phyloP scores from a whole-genome alignment of 768 basidiomycete genomes.

The Phylloporus sp. region DNA sequence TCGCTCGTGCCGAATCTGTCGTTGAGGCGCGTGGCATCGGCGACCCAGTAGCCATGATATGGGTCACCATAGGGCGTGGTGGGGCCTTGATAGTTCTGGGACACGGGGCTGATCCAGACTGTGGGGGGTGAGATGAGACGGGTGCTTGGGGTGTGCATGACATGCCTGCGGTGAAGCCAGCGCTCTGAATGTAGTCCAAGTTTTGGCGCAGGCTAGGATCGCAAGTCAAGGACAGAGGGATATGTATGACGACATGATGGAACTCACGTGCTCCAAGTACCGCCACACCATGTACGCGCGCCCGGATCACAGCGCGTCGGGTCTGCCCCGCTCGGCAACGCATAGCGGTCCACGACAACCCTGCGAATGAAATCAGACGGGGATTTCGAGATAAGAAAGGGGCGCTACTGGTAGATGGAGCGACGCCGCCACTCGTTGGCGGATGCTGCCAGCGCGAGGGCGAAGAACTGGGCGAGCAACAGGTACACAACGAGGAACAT shows the following conservation, averaged over 20 bases:
- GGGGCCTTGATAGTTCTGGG: slow-evolving; percentile 71
- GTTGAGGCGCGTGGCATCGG: slow-evolving; percentile 65
- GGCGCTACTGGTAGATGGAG: slow-evolving; percentile 13
- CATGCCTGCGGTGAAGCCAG: slow-evolving; percentile 74
- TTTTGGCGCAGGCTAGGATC: slow-evolving; percentile 52
- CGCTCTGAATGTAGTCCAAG: slow-evolving; percentile 80
- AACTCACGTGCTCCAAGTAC: slow-evolving; percentile 14
- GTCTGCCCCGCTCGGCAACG: slow-evolving; percentile 9
- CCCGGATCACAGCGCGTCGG: slow-evolving; percentile 8
- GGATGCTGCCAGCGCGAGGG: slow-evolving; percentile 7
- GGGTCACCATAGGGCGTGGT: slow-evolving; percentile 71
- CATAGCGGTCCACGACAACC: slow-evolving; percentile 13
- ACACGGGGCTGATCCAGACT: slow-evolving; percentile 85
- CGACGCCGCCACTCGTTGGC: slow-evolving; percentile 14
- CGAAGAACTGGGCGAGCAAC: background rate
- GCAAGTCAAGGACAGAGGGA: background rate
- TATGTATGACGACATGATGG: no score
- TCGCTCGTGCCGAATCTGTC: slow-evolving; percentile 64
- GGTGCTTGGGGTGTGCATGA: background rate
- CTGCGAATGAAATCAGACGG: background rate
- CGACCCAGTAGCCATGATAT: slow-evolving; percentile 85
- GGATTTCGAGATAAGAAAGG: background rate
- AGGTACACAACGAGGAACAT: background rate
- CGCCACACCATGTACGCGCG: slow-evolving; percentile 14
- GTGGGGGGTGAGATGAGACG: background rate